Evolutionary conservation across 2,329 filamentous ascomycete genomes (phyloP), one percentile per base, ranked within the genome.

Genomic region (Fonsecaea nubica): DNA sequence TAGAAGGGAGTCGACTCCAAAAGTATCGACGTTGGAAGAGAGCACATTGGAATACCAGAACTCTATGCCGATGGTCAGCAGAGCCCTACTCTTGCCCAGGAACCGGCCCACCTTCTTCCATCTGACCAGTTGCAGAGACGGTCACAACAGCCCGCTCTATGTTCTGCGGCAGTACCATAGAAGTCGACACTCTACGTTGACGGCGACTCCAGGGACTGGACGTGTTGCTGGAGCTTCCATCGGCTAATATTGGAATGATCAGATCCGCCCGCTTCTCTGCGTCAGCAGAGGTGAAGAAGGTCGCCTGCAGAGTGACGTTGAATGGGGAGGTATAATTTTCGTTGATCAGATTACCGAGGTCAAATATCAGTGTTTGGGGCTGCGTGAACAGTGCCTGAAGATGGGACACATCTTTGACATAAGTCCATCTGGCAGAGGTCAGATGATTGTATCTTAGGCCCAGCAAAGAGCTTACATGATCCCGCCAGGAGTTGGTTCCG

Each of bases 1-100:
- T 30, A 40, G 35, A 4, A 59, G 38, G 7, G 32, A 33, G 21
- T 59, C 42, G 32, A n/a, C 3, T 13, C 42, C 57, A n/a, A 59
- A 59, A 3, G 57, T 59, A 30, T 36, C 36, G 8, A 48, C 30
- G 4, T 59, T 21, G 30, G 57, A 59, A 33, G 40, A 59, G 30
- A 50, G 45, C 12, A 59, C 57, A 21, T 59, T 59, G 42, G 57
- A 59, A n/a, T 59, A 59, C 57, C 57, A 59, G 15, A 59, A 59
- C 25, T 59, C 57, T 59, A 30, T 9, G 32, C 13, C 40, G 15
- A 12, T 35, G 8, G 32, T 59, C 42, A 59, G 32, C 40, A 8
- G 3, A 15, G 32, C 21, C 7, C 4, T n/a, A 15, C 8, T 21
- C 32, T 21, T 18, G 30, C 33, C 33, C 18, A 13, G 3, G 10